Evolutionary conservation across 164 flowering plant genomes (phyloP), one percentile per base, ranked within the genome.

Genomic region (Saururus chinensis): DNA sequence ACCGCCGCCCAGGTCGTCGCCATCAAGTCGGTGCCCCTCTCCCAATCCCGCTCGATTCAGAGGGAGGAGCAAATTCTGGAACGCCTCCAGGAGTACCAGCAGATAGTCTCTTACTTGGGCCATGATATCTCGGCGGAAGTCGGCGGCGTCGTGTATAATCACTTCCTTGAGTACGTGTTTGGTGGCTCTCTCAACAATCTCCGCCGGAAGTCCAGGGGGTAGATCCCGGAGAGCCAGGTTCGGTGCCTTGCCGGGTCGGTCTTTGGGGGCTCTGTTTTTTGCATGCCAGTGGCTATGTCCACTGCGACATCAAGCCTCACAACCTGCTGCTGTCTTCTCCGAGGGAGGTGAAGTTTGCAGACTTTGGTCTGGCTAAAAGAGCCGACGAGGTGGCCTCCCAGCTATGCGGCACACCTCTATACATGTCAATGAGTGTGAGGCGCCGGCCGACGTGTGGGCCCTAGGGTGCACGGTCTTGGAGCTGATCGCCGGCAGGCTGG

Each of bases 371-470:
- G n/a, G n/a, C n/a, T n/a, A n/a, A n/a, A n/a, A n/a, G n/a, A n/a
- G n/a, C n/a, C n/a, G n/a, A n/a, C n/a, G n/a, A n/a, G n/a, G n/a
- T n/a, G n/a, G n/a, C n/a, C n/a, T n/a, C n/a, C n/a, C n/a, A n/a
- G n/a, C n/a, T n/a, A n/a, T n/a, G n/a, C n/a, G 90, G 88, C 1
- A 83, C 85, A 49, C 88, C 85, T 40, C 41, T 75, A 49, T 87
- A 77, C 21, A 79, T 84, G 83, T 69, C 93, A 69, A 71, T 7
- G 79, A 74, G 35, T 59, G 59, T 40, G 83, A 67, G 41, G 0
- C 81, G 0, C 64, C 79, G 45, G 51, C 79, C 9, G 93, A 86
- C 53, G 54, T 86, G 0, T 84, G 89, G 88, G 77, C 88, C 0
- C 70, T 84, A 4, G 89, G 89, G 24, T 82, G 89, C 56, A 64